phyloP scores from a whole-genome alignment of 257 asterid genomes.

The Solanum appendiculatum region DNA sequence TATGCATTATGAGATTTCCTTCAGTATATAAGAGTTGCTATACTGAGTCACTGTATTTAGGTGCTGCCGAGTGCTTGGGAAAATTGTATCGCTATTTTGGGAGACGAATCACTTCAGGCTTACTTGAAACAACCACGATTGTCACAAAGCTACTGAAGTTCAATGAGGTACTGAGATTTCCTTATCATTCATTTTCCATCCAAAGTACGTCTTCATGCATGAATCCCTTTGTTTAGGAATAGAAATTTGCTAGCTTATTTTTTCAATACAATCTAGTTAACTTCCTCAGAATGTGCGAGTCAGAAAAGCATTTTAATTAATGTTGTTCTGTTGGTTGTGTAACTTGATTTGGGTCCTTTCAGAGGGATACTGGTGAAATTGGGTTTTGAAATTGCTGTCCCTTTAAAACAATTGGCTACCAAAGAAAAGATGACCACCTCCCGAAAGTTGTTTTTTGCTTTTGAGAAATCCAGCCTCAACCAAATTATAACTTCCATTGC shows the following conservation, averaged over 20 bases:
- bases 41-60: constrained; percentile 20
- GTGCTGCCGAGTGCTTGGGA: constrained; percentile 94
- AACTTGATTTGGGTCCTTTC: background rate
- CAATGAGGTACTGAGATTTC: constrained; percentile 53
- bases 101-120: constrained; percentile 73
- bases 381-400: background rate
- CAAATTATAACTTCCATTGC: background rate
- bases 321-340: background rate
- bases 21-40: background rate
- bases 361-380: background rate
- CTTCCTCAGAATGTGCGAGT: background rate
- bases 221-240: background rate
- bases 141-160: constrained; percentile 72
- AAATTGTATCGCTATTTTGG: constrained; percentile 81
- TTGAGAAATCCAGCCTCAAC: background rate
- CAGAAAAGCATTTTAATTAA: background rate
- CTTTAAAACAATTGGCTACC: background rate
- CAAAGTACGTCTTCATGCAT: constrained; percentile 2
- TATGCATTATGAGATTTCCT: background rate
- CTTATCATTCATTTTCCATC: background rate
- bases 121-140: constrained; percentile 73
- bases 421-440: background rate
- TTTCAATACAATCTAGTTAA: background rate
- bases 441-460: background rate
- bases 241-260: background rate